These are phyloP conservation scores for Ceratopteris richardii DNA, from an alignment of 75 land plant genomes.

Conservation along the genomic window DNA sequence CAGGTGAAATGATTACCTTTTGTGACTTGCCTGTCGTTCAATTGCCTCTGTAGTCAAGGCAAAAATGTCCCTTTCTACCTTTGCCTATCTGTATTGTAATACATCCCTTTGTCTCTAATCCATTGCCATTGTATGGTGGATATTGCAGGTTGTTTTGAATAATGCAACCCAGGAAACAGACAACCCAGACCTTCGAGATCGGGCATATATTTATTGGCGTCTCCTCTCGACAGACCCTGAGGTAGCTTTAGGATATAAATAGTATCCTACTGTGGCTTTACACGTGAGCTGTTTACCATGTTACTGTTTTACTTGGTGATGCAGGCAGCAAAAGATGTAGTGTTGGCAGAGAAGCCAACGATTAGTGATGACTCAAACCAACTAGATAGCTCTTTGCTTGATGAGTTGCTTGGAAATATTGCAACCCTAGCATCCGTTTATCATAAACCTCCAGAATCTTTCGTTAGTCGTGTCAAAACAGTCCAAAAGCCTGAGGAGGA, in stretches of 20 bases:
- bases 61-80: no score
- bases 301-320: neutral
- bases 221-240: conserved; percentile 98
- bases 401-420: conserved; percentile 96
- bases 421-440: conserved; percentile 97
- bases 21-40: neutral
- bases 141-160: conserved; percentile 83
- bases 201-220: conserved; percentile 99
- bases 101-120: no score
- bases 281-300: neutral
- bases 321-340: conserved; percentile 99
- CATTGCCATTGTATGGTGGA: no score
- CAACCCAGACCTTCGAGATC: conserved; percentile 97
- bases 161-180: conserved; percentile 99
- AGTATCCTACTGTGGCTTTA: neutral
- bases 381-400: conserved; percentile 84
- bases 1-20: conserved; percentile 63
- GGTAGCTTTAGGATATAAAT: conserved; percentile 42
- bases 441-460: conserved; percentile 97
- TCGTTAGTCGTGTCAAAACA: conserved; percentile 84
- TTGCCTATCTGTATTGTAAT: no score
- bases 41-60: no score
- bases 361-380: conserved; percentile 96
- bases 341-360: conserved; percentile 97
- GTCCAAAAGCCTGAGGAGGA: conserved; percentile 74